A percentile compares a stretch with the other conserved stretches of the same genome.
These are phyloP conservation scores for Diaporthe vexans DNA, from an alignment of 2,329 filamentous ascomycete species.

Conservation along the genomic window DNA sequence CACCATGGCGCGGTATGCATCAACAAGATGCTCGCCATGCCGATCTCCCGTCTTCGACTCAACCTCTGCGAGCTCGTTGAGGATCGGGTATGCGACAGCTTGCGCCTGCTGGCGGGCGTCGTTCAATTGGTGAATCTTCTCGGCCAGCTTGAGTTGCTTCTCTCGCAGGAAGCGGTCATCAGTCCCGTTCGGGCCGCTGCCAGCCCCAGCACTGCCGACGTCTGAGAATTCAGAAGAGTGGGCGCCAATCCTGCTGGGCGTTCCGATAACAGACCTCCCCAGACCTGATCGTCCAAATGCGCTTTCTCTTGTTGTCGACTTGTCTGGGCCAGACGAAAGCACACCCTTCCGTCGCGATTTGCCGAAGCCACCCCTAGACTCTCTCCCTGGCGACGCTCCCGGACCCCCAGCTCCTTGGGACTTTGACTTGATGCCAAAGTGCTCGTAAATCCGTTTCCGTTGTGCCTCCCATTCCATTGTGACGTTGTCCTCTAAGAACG, in stretches of 20 bases:
- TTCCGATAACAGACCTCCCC: constrained; percentile 89
- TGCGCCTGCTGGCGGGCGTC: constrained; percentile 74
- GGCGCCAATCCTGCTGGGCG: constrained; percentile 76
- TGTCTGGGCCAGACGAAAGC: constrained; percentile 50
- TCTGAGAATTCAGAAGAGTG: constrained; percentile 79
- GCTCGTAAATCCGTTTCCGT: constrained; percentile 92
- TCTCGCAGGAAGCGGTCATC: constrained; percentile 85
- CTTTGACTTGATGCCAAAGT: constrained; percentile 86
- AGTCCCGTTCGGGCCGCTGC: constrained; percentile 60
- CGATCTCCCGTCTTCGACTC: constrained; percentile 79
- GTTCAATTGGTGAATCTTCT: constrained; percentile 85
- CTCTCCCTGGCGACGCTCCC: constrained; percentile 55
- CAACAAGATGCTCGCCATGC: constrained; percentile 80
- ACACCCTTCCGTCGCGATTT: constrained; percentile 65
- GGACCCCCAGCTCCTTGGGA: constrained; percentile 46
- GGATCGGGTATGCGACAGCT: constrained; percentile 73
- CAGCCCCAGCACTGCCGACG: constrained; percentile 67
- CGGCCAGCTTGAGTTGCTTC: constrained; percentile 86
- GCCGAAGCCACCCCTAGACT: constrained; percentile 71
- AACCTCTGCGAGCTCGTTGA: constrained; percentile 81
- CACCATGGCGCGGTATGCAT: constrained; percentile 86
- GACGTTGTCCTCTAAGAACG: constrained; percentile 93
- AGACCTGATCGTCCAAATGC: constrained; percentile 76
- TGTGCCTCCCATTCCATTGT: constrained; percentile 97
- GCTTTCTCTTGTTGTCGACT: constrained; percentile 61